A percentile compares a stretch with the other conserved stretches of the same genome.
phyloP scores from a whole-genome alignment of 2,329 filamentous ascomycete species.

The Hypoxylon sp. region DNA sequence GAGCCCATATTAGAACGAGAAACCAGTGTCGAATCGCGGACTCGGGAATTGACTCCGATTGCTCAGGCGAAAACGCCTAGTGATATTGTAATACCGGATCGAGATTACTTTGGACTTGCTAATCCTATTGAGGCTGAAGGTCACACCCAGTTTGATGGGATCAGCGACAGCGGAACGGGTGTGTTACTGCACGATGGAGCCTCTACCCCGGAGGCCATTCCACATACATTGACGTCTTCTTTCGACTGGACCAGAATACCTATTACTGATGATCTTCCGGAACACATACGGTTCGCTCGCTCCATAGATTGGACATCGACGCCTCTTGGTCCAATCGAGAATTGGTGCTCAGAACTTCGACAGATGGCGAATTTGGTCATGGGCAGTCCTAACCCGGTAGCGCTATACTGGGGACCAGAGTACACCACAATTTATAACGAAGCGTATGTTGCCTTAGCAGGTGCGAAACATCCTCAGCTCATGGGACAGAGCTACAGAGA shows the following conservation, averaged over 20 bases:
- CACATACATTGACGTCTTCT: conserved; percentile 55
- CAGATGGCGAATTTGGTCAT: conserved; percentile 85
- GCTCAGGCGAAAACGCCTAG: conserved; percentile 47
- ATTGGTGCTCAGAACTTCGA: conserved; percentile 75
- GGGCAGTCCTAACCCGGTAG: conserved; percentile 77
- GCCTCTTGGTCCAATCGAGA: conserved; percentile 76
- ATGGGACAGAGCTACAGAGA: conserved; percentile 77
- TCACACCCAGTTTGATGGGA: conserved; percentile 27
- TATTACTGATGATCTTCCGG: conserved; percentile 67
- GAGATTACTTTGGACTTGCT: conserved; percentile 45
- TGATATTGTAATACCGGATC: conserved; percentile 44
- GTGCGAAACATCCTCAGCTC: conserved; percentile 76
- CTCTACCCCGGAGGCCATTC: conserved; percentile 36
- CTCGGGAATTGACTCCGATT: conserved; percentile 49
- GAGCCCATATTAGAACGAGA: conserved; percentile 50
- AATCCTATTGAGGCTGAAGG: conserved; percentile 35
- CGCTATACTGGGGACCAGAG: conserved; percentile 82
- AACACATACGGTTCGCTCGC: conserved; percentile 77
- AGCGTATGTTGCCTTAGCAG: conserved; percentile 74
- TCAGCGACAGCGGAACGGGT: conserved; percentile 39
- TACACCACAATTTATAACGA: conserved; percentile 76
- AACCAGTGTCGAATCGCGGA: conserved; percentile 48
- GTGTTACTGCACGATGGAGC: conserved; percentile 34
- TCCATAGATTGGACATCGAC: conserved; percentile 78
- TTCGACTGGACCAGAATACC: conserved; percentile 86